phyloP scores from a whole-genome alignment of 495 filamentous ascomycete species.

The Podospora anserina region DNA sequence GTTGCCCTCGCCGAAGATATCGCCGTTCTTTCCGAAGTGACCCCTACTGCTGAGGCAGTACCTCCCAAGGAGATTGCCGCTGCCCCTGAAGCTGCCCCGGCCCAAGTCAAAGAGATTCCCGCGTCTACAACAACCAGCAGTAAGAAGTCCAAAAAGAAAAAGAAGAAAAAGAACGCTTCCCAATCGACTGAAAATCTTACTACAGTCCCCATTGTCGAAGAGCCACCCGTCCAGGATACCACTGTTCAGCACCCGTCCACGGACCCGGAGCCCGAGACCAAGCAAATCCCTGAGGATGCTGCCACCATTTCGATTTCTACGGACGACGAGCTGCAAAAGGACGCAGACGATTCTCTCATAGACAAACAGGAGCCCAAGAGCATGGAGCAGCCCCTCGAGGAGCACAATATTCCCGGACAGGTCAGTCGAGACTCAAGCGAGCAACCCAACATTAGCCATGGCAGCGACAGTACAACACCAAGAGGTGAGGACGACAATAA shows the following conservation, averaged over 20 bases:
- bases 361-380: neutral
- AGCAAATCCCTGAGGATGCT: neutral
- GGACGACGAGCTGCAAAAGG: constrained; percentile 3
- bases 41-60: neutral
- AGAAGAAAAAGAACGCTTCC: constrained; percentile 27
- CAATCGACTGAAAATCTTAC: neutral
- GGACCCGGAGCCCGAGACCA: neutral
- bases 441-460: constrained; percentile 3
- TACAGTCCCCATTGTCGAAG: neutral
- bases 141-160: constrained; percentile 31
- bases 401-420: constrained; percentile 12
- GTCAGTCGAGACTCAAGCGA: constrained; percentile 10
- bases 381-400: constrained; percentile 33
- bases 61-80: constrained; percentile 7
- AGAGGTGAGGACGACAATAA: constrained; percentile 28
- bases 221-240: neutral
- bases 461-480: constrained; percentile 14
- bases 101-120: constrained; percentile 11
- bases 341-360: neutral
- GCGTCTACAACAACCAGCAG: neutral
- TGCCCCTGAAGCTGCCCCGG: neutral
- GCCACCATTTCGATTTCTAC: neutral
- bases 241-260: neutral
- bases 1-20: neutral
- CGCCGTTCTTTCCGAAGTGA: neutral